Conservation (phyloP, 2,329 filamentous ascomycete genomes). For the Zymoseptoria pseudotritici region DNA sequence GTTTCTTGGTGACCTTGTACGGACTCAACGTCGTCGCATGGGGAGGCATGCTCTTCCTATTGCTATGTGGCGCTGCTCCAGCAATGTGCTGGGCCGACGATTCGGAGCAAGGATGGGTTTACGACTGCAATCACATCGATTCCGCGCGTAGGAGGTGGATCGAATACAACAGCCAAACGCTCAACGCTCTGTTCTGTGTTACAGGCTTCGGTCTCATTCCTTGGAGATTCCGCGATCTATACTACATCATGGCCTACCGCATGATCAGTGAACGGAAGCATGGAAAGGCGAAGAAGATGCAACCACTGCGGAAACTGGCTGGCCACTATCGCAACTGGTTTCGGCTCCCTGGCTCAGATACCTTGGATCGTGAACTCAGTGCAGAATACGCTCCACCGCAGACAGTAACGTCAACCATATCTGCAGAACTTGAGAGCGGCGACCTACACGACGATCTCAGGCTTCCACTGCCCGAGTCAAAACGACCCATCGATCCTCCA, state of each 20-base stretch:
- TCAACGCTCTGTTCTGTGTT: conserved; percentile 79
- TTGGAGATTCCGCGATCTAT: conserved; percentile 76
- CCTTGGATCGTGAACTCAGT: conserved; percentile 36
- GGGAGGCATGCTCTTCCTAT: conserved; percentile 84
- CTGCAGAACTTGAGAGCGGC: conserved; percentile 13
- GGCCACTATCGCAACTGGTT: conserved; percentile 72
- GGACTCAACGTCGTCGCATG: conserved; percentile 77
- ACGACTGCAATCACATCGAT: conserved; percentile 30
- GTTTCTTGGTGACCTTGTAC: conserved; percentile 72
- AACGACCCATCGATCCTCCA: conserved; percentile 59
- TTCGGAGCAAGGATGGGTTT: conserved; percentile 8
- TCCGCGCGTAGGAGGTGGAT: conserved; percentile 77
- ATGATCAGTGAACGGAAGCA: conserved; percentile 27
- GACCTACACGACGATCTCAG: conserved; percentile 31
- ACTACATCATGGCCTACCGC: conserved; percentile 62
- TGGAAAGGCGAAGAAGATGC: conserved; percentile 32
- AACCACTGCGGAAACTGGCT: conserved; percentile 60
- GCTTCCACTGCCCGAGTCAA: conserved; percentile 57
- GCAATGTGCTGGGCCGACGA: conserved; percentile 59
- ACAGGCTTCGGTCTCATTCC: conserved; percentile 78
- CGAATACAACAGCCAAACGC: conserved; percentile 74
- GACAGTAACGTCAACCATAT: not conserved
- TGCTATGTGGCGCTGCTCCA: conserved; percentile 67
- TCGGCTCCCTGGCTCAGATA: conserved; percentile 58
- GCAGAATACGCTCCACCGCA: not conserved